These are phyloP conservation scores for Hemileccinum rubropunctum DNA, from an alignment of 768 basidiomycete species.

Conservation along the genomic window DNA sequence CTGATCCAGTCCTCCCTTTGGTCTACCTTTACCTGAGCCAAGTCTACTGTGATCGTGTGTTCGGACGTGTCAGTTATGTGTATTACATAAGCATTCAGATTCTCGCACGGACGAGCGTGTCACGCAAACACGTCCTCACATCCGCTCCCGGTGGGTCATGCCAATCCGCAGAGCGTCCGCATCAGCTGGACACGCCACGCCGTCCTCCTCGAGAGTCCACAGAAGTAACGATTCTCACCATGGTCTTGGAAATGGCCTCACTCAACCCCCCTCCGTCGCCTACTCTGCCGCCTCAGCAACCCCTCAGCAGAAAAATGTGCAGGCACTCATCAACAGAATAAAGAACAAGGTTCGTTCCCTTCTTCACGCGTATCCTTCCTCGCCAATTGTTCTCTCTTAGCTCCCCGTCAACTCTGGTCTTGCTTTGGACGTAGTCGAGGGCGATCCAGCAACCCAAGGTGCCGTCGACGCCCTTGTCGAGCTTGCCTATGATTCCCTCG, in stretches of 20 bases:
- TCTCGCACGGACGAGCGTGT: constrained; percentile 22
- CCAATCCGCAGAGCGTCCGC: constrained; percentile 65
- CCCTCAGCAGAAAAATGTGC: constrained; percentile 80
- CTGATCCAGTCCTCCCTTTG: neutral
- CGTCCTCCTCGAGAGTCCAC: constrained; percentile 48
- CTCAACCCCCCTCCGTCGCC: constrained; percentile 35
- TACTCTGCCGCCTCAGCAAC: constrained; percentile 42
- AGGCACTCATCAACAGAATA: constrained; percentile 74
- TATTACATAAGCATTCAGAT: constrained; percentile 25
- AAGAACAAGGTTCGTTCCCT: constrained; percentile 65
- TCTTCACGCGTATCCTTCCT: neutral
- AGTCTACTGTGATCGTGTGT: too few relatives aligned
- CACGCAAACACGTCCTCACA: constrained; percentile 8
- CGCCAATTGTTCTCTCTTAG: constrained; percentile 37
- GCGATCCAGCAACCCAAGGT: constrained; percentile 70
- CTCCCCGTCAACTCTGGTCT: constrained; percentile 84
- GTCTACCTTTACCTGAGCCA: too few relatives aligned
- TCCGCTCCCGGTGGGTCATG: constrained; percentile 30
- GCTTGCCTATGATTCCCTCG: constrained; percentile 70
- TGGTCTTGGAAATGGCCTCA: constrained; percentile 30
- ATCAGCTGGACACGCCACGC: constrained; percentile 41
- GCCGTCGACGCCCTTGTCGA: constrained; percentile 79
- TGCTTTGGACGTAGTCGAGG: constrained; percentile 68
- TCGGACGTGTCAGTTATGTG: neutral
- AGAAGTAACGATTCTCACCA: constrained; percentile 64